Base-by-base conservation (phyloP, 805 yeast species). In the Ogataea angusta region DNA sequence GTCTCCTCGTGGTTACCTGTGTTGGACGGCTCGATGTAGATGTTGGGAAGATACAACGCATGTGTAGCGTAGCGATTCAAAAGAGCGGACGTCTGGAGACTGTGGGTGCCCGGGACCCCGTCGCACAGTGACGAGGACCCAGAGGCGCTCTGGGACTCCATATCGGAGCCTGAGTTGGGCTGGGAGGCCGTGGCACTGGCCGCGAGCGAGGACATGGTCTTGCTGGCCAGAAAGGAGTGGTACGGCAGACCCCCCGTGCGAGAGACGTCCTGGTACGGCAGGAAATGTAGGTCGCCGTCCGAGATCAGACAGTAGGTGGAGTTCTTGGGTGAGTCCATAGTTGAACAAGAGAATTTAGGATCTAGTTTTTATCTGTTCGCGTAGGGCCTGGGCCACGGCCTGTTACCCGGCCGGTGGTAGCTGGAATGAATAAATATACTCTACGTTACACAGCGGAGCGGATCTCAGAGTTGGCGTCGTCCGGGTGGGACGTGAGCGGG, bases 1-100 rank as follows among this genome's bases (percentile, higher is more conserved):
- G 75, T 64, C 42, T 70, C 71, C 3, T 52, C 48, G 38, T 59
- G 64, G 39, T 64, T 62, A 27, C 61, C 49, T 10, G 41, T 60
- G n/a, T 51, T 48, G 33, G 46, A 38, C 12, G 69, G 60, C 29
- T 73, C 60, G 12, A 76, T 62, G 33, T 59, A 58, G 37, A 63
- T 60, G 37, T 68, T 66, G 2, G 80, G 78, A 18, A 76, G 58
- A 49, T 73, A 76, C 10, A 75, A 57, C 1, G 81, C 72, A 47
- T 72, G 77, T 3, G 78, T 63, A 10, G 68, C 58, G 44, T 70
- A 69, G 24, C 48, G 46, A 15, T 51, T 52, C 10, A 58, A 36
- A 5, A 59, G 34, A 15, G 45, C 42, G 10, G 51, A n/a, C 10
- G 51, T 42, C 12, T 34, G 27, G 14, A 37, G 16, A 14, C 43